Evolutionary conservation across 148 eudicot genomes (phyloP).

Genomic region (Chenopodium suecicum): DNA sequence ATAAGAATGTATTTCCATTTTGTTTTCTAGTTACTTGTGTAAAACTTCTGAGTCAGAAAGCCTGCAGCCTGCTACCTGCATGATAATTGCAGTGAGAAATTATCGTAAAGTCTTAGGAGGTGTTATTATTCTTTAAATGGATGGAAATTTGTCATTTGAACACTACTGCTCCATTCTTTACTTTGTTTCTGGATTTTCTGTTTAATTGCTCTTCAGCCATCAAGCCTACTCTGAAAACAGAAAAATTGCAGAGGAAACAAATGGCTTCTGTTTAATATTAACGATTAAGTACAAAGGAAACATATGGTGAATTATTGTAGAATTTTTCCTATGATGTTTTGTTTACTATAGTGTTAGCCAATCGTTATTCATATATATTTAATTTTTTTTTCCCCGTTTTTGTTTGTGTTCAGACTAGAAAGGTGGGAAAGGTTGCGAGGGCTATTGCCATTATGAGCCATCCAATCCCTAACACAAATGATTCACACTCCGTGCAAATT

Average conservation of each 20-base stretch:
- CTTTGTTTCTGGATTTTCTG: background rate
- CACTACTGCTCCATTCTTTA: background rate
- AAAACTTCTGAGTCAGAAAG: background rate
- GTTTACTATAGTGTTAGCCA: background rate
- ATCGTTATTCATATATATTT: background rate
- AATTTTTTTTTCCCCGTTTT: background rate
- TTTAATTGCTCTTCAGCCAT: background rate
- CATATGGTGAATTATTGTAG: background rate
- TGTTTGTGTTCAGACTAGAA: constrained; percentile 56
- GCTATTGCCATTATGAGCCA: constrained; percentile 98
- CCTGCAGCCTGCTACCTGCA: background rate
- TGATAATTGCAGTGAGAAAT: no score
- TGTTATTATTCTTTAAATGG: background rate
- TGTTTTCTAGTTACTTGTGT: background rate
- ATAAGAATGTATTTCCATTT: background rate
- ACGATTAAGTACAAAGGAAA: background rate
- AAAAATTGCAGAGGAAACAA: background rate
- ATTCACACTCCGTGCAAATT: constrained; percentile 88
- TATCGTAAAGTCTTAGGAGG: background rate
- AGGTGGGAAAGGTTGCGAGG: constrained; percentile 94
- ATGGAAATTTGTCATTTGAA: background rate
- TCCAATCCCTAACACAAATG: constrained; percentile 85
- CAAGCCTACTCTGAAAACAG: background rate
- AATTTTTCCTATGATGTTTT: background rate
- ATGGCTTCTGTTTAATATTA: background rate